Evolutionary conservation across 495 filamentous ascomycete genomes (phyloP), one percentile per base, ranked within the genome.

Genomic region (Penicillium bialowiezense): DNA sequence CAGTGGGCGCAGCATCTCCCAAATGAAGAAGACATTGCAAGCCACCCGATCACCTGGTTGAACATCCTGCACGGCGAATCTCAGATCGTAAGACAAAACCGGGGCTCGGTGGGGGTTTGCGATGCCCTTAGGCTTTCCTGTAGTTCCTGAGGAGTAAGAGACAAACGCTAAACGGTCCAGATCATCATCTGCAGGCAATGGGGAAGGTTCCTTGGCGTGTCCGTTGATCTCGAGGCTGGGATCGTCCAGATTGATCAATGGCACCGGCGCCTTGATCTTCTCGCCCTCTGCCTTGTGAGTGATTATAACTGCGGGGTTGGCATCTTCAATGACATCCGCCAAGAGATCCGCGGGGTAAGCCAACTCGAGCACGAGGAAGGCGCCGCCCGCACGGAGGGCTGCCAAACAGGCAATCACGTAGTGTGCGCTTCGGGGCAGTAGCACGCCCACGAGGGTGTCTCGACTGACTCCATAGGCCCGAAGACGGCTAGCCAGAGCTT

Each of bases 11-110:
- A 88, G 48, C n/a, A 86, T 86, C 51, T 88, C 84, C 84, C 84
- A 88, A 41, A 88, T 68, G 59, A 88, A 88, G 56, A 86, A 88
- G 17, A 86, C 84, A 74, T 88, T 88, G 57, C 83, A 88, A 15
- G 84, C 84, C 9, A 86, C 83, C 2, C 84, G 79, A 50, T 86
- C 84, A 3, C 83, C 81, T 0, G 80, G 82, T 19, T 74, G 64
- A 5, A 84, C 64, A 59, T 88, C 82, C 45, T 78, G 82, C 1
- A 86, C 55, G 9, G 56, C 70, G 56, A 86, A 88, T 65, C 84
- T 69, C 47, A 86, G 53, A 53, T 86, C 69, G 52, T 86, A 88
- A 19, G 82, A 86, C 15, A 79, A 71, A 4, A 88, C 82, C 3
- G 83, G 72, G 7, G 84, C 82, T 23, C 79, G 68, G 51, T 88